Conservation (phyloP, 2,329 filamentous ascomycete species). For the Cercospora citrullina region DNA sequence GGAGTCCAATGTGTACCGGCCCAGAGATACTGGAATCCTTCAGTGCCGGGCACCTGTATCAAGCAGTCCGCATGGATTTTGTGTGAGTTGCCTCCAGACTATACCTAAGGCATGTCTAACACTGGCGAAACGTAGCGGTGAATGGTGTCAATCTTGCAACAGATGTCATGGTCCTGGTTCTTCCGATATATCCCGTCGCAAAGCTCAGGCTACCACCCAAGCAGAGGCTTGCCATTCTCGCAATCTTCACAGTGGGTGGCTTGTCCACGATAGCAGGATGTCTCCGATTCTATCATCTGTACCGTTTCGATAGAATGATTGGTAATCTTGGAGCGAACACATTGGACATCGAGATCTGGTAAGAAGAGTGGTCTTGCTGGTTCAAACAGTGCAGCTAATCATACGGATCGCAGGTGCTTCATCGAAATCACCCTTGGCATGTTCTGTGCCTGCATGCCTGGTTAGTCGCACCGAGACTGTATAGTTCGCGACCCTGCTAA, state of each 20-base stretch:
- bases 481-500: not conserved
- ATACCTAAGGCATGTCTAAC: not conserved
- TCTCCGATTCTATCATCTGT: slow-evolving; percentile 3
- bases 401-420: not conserved
- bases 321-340: not conserved
- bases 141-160: not conserved
- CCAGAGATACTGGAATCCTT: not conserved
- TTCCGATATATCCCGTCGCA: not conserved
- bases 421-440: slow-evolving; percentile 4
- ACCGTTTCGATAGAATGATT: not conserved
- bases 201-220: slow-evolving; percentile 3
- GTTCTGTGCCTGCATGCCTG: slow-evolving; percentile 9
- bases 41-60: not conserved
- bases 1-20: not conserved
- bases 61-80: not conserved
- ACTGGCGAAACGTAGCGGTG: not conserved
- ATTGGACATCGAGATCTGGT: slow-evolving; percentile 1
- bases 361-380: not conserved
- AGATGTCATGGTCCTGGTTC: slow-evolving; percentile 1
- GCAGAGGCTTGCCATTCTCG: slow-evolving; percentile 2
- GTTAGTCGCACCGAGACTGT: not conserved
- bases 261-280: slow-evolving; percentile 4
- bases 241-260: slow-evolving; percentile 1
- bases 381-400: not conserved
- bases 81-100: not conserved